These are phyloP conservation scores for Apophysomyces trapeziformis DNA, from an alignment of 371 early-diverging fungal genomes.

Conservation along the genomic window DNA sequence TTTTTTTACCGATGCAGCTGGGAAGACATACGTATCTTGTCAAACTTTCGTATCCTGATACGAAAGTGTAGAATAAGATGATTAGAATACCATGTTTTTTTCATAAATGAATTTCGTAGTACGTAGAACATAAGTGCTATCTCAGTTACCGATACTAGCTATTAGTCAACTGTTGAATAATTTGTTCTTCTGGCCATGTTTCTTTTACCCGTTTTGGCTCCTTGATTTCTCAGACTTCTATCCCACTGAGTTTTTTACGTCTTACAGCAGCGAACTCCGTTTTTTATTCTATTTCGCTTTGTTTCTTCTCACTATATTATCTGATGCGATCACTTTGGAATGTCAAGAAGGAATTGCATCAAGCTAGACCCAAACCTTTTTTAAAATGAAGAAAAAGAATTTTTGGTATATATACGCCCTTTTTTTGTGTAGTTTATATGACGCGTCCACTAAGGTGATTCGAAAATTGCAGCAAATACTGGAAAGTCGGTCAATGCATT, in stretches of 20 bases:
- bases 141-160: neutral
- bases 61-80: too few relatives aligned
- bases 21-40: too few relatives aligned
- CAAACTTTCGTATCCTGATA: too few relatives aligned
- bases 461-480: neutral
- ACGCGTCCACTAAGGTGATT: neutral
- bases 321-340: slow-evolving; percentile 8
- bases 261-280: slow-evolving; percentile 7
- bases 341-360: slow-evolving; percentile 2
- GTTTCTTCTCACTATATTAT: neutral
- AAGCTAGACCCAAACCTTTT: neutral
- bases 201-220: slow-evolving; percentile 1
- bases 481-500: neutral
- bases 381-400: neutral
- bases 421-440: neutral
- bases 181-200: slow-evolving; percentile 2
- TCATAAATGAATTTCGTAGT: neutral
- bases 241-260: slow-evolving; percentile 3
- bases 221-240: slow-evolving; percentile 9
- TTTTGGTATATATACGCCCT: neutral
- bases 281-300: neutral
- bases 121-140: neutral
- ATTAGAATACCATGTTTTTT: too few relatives aligned
- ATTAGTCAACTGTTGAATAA: neutral
- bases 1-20: too few relatives aligned